Percentiles rank a stretch among this genome's conserved stretches.
These are phyloP conservation scores for Alloascoidea hylecoeti DNA, from an alignment of 805 yeast species.

Conservation along the genomic window DNA sequence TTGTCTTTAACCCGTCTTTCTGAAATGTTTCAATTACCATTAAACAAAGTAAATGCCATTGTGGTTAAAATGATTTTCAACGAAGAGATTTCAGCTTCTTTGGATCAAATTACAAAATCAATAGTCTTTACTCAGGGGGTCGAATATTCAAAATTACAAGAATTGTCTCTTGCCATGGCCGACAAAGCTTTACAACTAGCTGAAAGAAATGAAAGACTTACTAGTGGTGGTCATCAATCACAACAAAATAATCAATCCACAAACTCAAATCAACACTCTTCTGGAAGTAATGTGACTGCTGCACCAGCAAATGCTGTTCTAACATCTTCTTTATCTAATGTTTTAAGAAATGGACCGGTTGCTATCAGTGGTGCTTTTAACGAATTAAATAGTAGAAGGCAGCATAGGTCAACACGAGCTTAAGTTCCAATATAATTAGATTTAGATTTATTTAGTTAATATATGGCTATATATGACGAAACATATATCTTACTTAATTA, in stretches of 20 bases:
- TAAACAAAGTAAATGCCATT: constrained; percentile 40
- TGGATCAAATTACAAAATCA: constrained; percentile 51
- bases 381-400: constrained; percentile 20
- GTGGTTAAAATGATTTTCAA: constrained; percentile 63
- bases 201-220: constrained; percentile 77
- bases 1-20: constrained; percentile 58
- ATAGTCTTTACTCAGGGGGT: constrained; percentile 63
- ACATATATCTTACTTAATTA: too few species aligned
- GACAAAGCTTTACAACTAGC: constrained; percentile 67
- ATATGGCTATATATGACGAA: too few species aligned
- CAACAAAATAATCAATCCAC: constrained; percentile 9
- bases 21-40: constrained; percentile 47
- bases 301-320: neutral
- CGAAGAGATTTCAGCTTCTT: constrained; percentile 64
- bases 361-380: constrained; percentile 21
- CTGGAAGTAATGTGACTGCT: neutral
- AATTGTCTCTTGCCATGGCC: constrained; percentile 70
- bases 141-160: constrained; percentile 76
- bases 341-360: constrained; percentile 19
- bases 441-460: too few species aligned
- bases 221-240: constrained; percentile 54
- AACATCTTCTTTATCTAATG: constrained; percentile 18
- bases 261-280: constrained; percentile 1
- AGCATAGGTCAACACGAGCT: constrained; percentile 11
- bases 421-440: constrained; percentile 1